These are phyloP conservation scores for Coccomyxa sp. DNA, from an alignment of 139 green algal genomes.

Conservation along the genomic window DNA sequence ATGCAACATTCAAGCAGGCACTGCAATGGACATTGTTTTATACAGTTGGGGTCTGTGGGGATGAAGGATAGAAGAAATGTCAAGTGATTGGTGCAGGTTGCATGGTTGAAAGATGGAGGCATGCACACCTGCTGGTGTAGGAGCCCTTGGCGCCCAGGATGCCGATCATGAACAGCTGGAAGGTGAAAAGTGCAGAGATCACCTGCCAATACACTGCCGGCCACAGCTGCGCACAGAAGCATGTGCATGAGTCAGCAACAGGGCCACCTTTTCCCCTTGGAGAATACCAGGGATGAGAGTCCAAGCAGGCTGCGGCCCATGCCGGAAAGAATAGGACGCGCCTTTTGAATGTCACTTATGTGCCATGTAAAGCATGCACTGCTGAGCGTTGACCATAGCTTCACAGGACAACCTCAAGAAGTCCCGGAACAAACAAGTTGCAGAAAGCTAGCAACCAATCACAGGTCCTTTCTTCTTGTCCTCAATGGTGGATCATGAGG, in stretches of 20 bases:
- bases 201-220: conserved; percentile 18
- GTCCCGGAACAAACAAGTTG: no score
- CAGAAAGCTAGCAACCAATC: no score
- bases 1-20: no score
- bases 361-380: neutral
- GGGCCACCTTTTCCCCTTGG: neutral
- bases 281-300: neutral
- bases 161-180: conserved; percentile 20
- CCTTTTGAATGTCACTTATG: neutral
- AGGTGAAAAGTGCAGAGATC: conserved; percentile 14
- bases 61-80: no score
- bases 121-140: neutral
- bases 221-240: conserved; percentile 12
- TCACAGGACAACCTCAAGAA: neutral
- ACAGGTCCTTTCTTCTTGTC: no score
- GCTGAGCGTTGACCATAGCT: neutral
- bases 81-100: no score
- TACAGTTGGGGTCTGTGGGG: no score
- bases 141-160: neutral
- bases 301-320: no score
- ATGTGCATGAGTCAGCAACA: neutral
- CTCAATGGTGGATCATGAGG: no score
- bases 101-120: no score
- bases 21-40: no score
- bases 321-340: neutral